Evolutionary conservation across 2,329 filamentous ascomycete genomes (phyloP).

Genomic region (Aspergillus jensenii): DNA sequence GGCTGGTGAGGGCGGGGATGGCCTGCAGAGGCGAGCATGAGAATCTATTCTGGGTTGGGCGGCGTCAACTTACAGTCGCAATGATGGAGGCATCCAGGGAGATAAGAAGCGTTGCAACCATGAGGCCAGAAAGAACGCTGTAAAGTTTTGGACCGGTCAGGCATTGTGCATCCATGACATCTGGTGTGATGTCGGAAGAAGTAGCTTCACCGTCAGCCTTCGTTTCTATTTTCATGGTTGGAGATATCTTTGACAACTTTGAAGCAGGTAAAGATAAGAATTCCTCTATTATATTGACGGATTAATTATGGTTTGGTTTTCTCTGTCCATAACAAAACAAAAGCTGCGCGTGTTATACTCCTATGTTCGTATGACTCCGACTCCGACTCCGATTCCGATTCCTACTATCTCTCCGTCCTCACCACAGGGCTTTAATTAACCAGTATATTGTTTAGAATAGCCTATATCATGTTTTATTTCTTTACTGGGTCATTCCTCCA

Average conservation of each 20-base stretch:
- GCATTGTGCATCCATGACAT: background rate
- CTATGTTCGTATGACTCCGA: background rate
- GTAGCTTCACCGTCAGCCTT: background rate
- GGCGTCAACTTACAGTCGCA: too few species aligned
- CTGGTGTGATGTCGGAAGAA: background rate
- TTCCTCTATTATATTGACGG: background rate
- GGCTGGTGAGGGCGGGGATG: too few species aligned
- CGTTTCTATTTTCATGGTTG: too few species aligned
- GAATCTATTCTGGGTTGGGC: too few species aligned
- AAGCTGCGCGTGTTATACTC: background rate
- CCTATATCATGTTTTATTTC: too few species aligned
- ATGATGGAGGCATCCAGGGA: slow-evolving; percentile 29
- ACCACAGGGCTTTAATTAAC: too few species aligned
- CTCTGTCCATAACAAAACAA: background rate
- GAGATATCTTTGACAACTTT: too few species aligned
- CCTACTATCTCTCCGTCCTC: too few species aligned
- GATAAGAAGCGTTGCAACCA: slow-evolving; percentile 39
- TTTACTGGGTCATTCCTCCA: too few species aligned
- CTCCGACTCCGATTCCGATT: background rate
- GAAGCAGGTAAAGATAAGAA: too few species aligned
- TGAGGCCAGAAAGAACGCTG: background rate
- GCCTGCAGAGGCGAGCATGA: too few species aligned
- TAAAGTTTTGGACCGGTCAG: background rate
- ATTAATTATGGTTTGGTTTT: background rate
- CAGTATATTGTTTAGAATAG: too few species aligned